Percentiles rank a stretch among this genome's conserved stretches.
These are phyloP conservation scores for Triadica sebifera DNA, from an alignment of 345 rosid species.

Conservation along the genomic window DNA sequence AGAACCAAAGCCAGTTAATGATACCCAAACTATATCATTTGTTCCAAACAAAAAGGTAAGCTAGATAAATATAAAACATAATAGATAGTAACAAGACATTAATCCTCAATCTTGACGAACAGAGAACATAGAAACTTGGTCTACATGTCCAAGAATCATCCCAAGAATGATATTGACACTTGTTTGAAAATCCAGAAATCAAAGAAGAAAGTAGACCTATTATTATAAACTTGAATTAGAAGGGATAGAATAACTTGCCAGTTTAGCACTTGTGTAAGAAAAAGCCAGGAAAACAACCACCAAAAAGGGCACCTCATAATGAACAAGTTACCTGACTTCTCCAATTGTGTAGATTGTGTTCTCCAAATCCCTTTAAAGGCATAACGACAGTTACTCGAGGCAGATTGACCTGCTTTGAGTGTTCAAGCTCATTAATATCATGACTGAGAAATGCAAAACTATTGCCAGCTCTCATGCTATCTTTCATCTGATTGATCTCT, in stretches of 20 bases:
- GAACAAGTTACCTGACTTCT: slow-evolving; percentile 70
- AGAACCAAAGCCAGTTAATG: slow-evolving; percentile 9
- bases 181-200: not conserved
- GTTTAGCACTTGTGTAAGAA: not conserved
- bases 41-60: not conserved
- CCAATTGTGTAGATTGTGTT: slow-evolving; percentile 95
- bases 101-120: not conserved
- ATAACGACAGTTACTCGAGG: slow-evolving; percentile 82
- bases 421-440: slow-evolving; percentile 83
- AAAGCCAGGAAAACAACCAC: not conserved
- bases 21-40: not conserved
- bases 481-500: slow-evolving; percentile 68
- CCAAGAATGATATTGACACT: not conserved
- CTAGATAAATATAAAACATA: not conserved
- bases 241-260: not conserved
- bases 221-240: not conserved
- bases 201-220: not conserved
- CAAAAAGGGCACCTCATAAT: not conserved
- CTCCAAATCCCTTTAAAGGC: slow-evolving; percentile 98
- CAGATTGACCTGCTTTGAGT: slow-evolving; percentile 70
- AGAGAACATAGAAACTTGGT: not conserved
- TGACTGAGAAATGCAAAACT: slow-evolving; percentile 82
- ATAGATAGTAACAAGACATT: not conserved
- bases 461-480: slow-evolving; percentile 64
- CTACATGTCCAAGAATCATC: slow-evolving; percentile 9